Conservation (phyloP, 257 asterid genomes). For the Capsicum baccatum region DNA sequence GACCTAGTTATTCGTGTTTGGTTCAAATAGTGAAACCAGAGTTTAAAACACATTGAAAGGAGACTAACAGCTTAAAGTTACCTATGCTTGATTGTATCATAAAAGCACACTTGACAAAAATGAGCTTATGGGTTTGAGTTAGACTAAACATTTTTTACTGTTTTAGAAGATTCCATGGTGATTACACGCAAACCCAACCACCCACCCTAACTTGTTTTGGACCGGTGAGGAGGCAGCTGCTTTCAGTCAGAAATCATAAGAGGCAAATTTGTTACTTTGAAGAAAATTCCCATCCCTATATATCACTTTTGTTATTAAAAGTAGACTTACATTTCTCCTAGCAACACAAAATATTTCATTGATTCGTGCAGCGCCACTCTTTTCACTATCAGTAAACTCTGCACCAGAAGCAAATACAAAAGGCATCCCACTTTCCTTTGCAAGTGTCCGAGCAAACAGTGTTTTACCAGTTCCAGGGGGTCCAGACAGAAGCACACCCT, state of each 20-base stretch:
- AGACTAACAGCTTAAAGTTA: slow-evolving; percentile 5
- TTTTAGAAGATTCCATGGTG: slow-evolving; percentile 5
- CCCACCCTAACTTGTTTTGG: not conserved
- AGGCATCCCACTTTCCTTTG: slow-evolving; percentile 96
- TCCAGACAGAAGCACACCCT: slow-evolving; percentile 99
- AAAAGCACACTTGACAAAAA: slow-evolving; percentile 1
- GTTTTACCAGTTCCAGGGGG: slow-evolving; percentile 99
- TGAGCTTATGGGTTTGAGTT: not conserved
- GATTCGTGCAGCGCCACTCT: slow-evolving; percentile 93
- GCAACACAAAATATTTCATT: slow-evolving; percentile 85
- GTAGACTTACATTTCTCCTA: slow-evolving; percentile 85
- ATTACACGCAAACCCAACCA: not conserved
- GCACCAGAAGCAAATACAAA: slow-evolving; percentile 99
- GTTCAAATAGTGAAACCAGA: slow-evolving; percentile 4
- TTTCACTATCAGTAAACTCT: slow-evolving; percentile 94
- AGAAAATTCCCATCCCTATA: slow-evolving; percentile 19
- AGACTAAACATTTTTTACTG: slow-evolving; percentile 8
- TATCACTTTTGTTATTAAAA: slow-evolving; percentile 19
- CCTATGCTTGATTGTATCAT: not conserved
- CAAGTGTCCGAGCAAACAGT: slow-evolving; percentile 91
- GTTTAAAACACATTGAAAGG: not conserved
- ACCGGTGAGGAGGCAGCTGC: not conserved
- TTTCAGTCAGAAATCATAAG: not conserved
- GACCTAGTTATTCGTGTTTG: slow-evolving; percentile 9
- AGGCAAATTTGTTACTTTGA: not conserved